A percentile compares a stretch with the other conserved stretches of the same genome.
Evolutionary conservation across 1,139 yeast species (phyloP).

Genomic region (Suhomyces maxii): DNA sequence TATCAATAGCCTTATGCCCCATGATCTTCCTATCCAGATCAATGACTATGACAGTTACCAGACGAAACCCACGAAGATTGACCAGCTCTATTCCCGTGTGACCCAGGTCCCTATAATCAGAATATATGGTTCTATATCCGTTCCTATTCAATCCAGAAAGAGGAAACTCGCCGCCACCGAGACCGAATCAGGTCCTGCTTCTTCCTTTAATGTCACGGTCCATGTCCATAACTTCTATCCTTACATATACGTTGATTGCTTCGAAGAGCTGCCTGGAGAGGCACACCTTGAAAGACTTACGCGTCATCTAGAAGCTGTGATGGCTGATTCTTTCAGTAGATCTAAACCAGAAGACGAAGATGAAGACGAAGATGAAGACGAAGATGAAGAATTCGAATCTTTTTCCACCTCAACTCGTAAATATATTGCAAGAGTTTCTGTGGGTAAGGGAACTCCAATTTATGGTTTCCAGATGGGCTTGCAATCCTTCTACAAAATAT

Average conservation of each 20-base stretch:
- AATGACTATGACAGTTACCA: conserved; percentile 68
- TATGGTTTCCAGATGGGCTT: conserved; percentile 80
- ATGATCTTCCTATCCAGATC: conserved; percentile 34
- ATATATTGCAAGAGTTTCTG: conserved; percentile 64
- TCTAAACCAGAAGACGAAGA: conserved; percentile 9
- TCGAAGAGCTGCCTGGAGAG: conserved; percentile 5
- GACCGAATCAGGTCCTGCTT: not conserved
- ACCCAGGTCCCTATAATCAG: conserved; percentile 72
- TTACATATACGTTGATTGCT: conserved; percentile 64
- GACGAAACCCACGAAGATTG: conserved; percentile 33
- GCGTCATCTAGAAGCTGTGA: conserved; percentile 7
- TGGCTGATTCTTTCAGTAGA: conserved; percentile 12
- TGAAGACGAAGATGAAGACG: conserved; percentile 13
- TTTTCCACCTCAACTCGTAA: conserved; percentile 19
- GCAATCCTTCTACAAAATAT: conserved; percentile 63
- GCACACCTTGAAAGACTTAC: conserved; percentile 3
- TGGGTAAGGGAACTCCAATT: conserved; percentile 74
- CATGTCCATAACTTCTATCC: conserved; percentile 89
- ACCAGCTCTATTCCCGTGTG: conserved; percentile 32
- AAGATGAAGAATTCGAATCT: conserved; percentile 12
- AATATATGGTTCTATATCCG: conserved; percentile 59
- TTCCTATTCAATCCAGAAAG: conserved; percentile 12
- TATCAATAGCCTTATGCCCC: not conserved
- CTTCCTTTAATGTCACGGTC: conserved; percentile 31
- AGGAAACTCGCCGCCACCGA: not conserved